These are phyloP conservation scores for Mortierella alpina DNA, from an alignment of 192 early-diverging fungal species.

Conservation along the genomic window DNA sequence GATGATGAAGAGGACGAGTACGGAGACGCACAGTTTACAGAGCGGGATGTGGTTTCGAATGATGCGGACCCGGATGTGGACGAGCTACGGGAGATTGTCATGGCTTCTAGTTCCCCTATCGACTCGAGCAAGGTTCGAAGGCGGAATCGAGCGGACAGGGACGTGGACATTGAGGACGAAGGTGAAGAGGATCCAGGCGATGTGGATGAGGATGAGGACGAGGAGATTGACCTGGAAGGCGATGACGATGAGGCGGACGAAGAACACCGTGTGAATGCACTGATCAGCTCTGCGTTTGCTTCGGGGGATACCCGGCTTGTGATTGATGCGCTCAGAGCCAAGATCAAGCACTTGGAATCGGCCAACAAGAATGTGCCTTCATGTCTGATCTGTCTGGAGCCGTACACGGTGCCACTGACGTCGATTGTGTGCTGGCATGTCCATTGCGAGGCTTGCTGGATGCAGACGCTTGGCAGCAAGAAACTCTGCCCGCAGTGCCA, in stretches of 20 bases:
- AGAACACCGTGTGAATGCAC: conserved; percentile 19
- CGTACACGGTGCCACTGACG: conserved; percentile 74
- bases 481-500: conserved; percentile 92
- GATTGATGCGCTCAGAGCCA: conserved; percentile 82
- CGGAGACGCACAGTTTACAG: conserved; percentile 79
- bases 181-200: conserved; percentile 18
- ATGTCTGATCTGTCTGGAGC: conserved; percentile 86
- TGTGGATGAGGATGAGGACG: conserved; percentile 37
- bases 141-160: conserved; percentile 5
- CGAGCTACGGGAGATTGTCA: conserved; percentile 55
- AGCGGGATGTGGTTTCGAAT: conserved; percentile 71
- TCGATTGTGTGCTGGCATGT: conserved; percentile 95
- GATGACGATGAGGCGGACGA: conserved; percentile 31
- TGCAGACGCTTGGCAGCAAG: conserved; percentile 84
- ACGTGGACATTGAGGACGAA: conserved; percentile 36
- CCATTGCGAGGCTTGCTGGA: conserved; percentile 91
- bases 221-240: conserved; percentile 47
- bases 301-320: conserved; percentile 68
- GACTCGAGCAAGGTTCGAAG: background rate
- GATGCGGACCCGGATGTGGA: conserved; percentile 51
- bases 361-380: conserved; percentile 60
- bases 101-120: conserved; percentile 42
- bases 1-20: conserved; percentile 79
- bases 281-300: conserved; percentile 17
- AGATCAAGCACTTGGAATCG: conserved; percentile 73